Conservation (phyloP, 2,329 filamentous ascomycete species). For the Biscogniauxia sp. region DNA sequence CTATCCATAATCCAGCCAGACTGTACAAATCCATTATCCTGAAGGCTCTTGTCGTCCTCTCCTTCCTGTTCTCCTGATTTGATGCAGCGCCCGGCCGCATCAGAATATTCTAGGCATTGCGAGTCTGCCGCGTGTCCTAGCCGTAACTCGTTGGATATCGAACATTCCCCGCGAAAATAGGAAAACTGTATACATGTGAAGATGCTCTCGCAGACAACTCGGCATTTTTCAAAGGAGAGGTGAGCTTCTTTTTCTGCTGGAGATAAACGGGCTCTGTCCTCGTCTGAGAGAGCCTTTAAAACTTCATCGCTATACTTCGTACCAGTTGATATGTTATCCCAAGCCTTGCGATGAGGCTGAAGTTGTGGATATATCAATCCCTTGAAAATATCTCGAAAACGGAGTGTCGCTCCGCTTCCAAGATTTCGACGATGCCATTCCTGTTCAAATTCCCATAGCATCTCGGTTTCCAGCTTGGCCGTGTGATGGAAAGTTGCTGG, state of each 20-base stretch:
- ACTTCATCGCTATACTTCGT: conserved; percentile 2
- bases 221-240: conserved; percentile 4
- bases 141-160: conserved; percentile 4
- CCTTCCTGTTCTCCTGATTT: background rate
- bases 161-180: background rate
- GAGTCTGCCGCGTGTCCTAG: conserved; percentile 4
- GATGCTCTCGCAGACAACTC: conserved; percentile 4
- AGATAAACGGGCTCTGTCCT: background rate
- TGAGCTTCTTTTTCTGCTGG: conserved; percentile 1
- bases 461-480: conserved; percentile 12
- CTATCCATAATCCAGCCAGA: conserved; percentile 7
- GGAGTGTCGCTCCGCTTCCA: background rate
- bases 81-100: conserved; percentile 2
- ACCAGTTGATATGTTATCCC: conserved; percentile 4
- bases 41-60: background rate
- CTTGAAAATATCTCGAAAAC: conserved; percentile 3
- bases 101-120: background rate
- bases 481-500: conserved; percentile 24
- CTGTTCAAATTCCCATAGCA: conserved; percentile 14
- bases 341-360: background rate
- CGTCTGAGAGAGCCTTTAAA: background rate
- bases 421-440: conserved; percentile 6
- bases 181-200: conserved; percentile 8
- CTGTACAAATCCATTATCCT: background rate
- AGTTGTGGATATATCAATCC: background rate